Evolutionary conservation across 345 rosid species (phyloP).

Genomic region (Pugionium cornutum): DNA sequence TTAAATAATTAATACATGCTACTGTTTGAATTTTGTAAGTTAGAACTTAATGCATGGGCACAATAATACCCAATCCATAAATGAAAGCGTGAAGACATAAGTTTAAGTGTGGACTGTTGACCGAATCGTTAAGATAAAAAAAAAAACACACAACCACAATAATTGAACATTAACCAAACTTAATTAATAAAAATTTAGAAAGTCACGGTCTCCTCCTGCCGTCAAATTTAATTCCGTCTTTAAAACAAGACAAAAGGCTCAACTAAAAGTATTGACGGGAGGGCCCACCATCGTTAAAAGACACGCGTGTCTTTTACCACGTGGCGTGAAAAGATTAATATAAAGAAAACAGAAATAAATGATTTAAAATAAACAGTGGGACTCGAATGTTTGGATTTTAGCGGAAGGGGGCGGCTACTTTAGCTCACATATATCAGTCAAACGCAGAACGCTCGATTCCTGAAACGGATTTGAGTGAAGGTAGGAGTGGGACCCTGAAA

Average conservation of each 20-base stretch:
- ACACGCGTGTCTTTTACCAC: slow-evolving; percentile 11
- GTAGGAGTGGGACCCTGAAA: slow-evolving; percentile 24
- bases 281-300: slow-evolving; percentile 22
- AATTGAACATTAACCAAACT: not conserved
- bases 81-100: slow-evolving; percentile 36
- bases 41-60: not conserved
- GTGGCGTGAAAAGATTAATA: slow-evolving; percentile 13
- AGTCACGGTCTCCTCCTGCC: slow-evolving; percentile 30
- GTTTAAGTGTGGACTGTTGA: slow-evolving; percentile 30
- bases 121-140: not conserved
- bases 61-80: slow-evolving; percentile 22
- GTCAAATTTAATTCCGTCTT: slow-evolving; percentile 28
- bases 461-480: slow-evolving; percentile 19
- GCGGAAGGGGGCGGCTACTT: slow-evolving; percentile 21
- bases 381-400: not conserved
- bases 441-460: slow-evolving; percentile 27
- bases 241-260: not conserved
- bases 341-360: not conserved
- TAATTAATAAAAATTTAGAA: not conserved
- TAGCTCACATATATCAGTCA: slow-evolving; percentile 13
- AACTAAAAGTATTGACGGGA: slow-evolving; percentile 10
- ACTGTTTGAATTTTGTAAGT: not conserved
- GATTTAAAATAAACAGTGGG: slow-evolving; percentile 6
- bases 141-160: not conserved
- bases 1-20: not conserved